These are phyloP conservation scores for Exophiala viscosa DNA, from an alignment of 2,329 filamentous ascomycete species.

Conservation along the genomic window DNA sequence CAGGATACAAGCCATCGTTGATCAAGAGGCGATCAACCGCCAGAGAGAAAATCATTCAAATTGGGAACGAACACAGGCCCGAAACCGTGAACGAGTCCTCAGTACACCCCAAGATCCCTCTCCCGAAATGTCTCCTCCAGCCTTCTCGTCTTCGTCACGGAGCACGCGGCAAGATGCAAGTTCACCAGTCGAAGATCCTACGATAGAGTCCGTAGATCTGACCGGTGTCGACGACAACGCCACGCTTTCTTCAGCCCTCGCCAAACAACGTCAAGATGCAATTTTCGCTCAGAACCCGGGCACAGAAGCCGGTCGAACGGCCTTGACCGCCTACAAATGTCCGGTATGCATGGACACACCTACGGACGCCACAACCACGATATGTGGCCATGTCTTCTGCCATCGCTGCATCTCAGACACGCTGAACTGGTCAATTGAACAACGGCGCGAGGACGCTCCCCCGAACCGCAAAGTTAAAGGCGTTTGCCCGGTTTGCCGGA, in stretches of 20 bases:
- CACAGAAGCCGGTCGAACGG: constrained; percentile 33
- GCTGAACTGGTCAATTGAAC: constrained; percentile 55
- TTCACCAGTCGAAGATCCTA: constrained; percentile 2
- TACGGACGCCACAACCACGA: constrained; percentile 57
- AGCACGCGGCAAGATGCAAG: neutral
- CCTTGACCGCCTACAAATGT: constrained; percentile 52
- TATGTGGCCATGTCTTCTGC: constrained; percentile 63
- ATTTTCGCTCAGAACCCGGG: constrained; percentile 40
- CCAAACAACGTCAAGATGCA: constrained; percentile 53
- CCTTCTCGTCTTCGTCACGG: constrained; percentile 10
- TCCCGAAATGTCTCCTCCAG: constrained; percentile 14
- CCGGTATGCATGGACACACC: constrained; percentile 63
- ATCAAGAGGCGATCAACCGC: constrained; percentile 23
- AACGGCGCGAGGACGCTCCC: constrained; percentile 37
- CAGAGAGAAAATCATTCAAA: constrained; percentile 25
- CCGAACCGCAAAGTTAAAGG: constrained; percentile 34
- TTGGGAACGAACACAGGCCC: constrained; percentile 22
- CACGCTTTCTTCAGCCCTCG: constrained; percentile 43
- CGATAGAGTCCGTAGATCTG: constrained; percentile 50
- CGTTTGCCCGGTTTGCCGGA: constrained; percentile 45
- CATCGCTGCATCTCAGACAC: constrained; percentile 60
- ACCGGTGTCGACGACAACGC: constrained; percentile 42
- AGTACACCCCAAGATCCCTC: constrained; percentile 1
- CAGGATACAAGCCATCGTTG: constrained; percentile 8
- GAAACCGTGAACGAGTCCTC: constrained; percentile 13